These are phyloP conservation scores for Aspergillus tanneri DNA, from an alignment of 2,329 filamentous ascomycete genomes.

Conservation along the genomic window DNA sequence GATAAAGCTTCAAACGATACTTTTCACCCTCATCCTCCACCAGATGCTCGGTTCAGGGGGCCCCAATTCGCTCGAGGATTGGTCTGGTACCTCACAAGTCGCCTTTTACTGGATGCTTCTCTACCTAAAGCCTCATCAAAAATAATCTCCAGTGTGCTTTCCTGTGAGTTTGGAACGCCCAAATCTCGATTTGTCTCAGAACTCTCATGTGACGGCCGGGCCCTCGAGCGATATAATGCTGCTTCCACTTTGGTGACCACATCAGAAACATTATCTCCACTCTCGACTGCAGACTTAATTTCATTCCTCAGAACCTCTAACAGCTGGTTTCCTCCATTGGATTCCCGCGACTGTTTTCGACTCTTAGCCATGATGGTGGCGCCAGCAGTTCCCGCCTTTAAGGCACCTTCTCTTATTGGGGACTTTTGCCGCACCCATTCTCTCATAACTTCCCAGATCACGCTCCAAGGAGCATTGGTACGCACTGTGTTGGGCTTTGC, in stretches of 20 bases:
- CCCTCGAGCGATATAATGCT: constrained; percentile 41
- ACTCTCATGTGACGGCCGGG: constrained; percentile 20
- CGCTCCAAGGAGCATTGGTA: constrained; percentile 86
- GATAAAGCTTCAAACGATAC: too few species aligned
- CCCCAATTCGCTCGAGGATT: constrained; percentile 95
- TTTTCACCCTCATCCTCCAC: constrained; percentile 10
- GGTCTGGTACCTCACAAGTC: constrained; percentile 79
- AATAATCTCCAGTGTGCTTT: constrained; percentile 58
- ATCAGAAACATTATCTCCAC: constrained; percentile 37
- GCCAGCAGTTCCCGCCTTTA: constrained; percentile 69
- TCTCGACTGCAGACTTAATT: constrained; percentile 34
- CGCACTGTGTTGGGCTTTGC: constrained; percentile 87
- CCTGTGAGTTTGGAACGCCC: neutral
- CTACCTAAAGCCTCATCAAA: constrained; percentile 81
- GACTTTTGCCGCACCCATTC: constrained; percentile 83
- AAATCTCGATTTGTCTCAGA: constrained; percentile 1
- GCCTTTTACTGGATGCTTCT: constrained; percentile 60
- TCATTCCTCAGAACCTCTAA: constrained; percentile 38
- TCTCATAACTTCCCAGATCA: constrained; percentile 89
- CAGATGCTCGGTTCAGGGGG: constrained; percentile 60
- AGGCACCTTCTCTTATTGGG: constrained; percentile 70
- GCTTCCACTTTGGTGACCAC: constrained; percentile 46
- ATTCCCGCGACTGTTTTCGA: constrained; percentile 33
- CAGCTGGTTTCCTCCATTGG: constrained; percentile 34
- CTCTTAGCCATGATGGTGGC: constrained; percentile 63